These are phyloP conservation scores for Suhomyces coccinellae DNA, from an alignment of 1,139 yeast genomes.

Conservation along the genomic window DNA sequence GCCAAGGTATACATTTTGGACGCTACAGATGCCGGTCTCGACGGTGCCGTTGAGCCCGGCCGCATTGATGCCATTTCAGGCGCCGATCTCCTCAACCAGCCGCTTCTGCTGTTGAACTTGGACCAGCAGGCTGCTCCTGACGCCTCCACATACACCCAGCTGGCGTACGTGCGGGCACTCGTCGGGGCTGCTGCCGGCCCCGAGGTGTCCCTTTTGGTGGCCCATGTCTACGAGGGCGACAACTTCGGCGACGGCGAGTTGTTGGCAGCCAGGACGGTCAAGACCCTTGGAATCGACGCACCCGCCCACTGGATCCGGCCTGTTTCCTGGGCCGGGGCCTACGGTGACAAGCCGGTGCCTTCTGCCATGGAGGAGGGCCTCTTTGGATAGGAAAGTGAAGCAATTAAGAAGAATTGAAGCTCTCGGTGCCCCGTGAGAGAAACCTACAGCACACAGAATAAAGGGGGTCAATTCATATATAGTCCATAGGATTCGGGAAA, in stretches of 20 bases:
- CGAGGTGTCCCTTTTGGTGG: constrained; percentile 31
- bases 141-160: constrained; percentile 10
- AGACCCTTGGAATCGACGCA: constrained; percentile 27
- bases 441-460: too few species aligned
- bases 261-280: constrained; percentile 45
- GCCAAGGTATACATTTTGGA: constrained; percentile 59
- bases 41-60: constrained; percentile 26
- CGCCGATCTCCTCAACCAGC: constrained; percentile 34
- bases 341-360: constrained; percentile 72
- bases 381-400: constrained; percentile 45
- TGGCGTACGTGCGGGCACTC: constrained; percentile 7
- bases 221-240: constrained; percentile 86
- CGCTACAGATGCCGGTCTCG: constrained; percentile 67
- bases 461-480: neutral
- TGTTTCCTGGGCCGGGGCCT: constrained; percentile 80
- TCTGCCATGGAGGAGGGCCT: constrained; percentile 74
- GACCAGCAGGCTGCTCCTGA: constrained; percentile 6
- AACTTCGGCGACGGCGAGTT: constrained; percentile 70
- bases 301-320: constrained; percentile 52
- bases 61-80: constrained; percentile 33
- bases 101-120: constrained; percentile 33
- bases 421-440: too few species aligned
- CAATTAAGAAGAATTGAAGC: neutral
- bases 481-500: too few species aligned
- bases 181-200: constrained; percentile 4